A percentile compares a stretch with the other conserved stretches of the same genome.
Conservation (phyloP, 495 filamentous ascomycete genomes). For the Entonaema liquescens region DNA sequence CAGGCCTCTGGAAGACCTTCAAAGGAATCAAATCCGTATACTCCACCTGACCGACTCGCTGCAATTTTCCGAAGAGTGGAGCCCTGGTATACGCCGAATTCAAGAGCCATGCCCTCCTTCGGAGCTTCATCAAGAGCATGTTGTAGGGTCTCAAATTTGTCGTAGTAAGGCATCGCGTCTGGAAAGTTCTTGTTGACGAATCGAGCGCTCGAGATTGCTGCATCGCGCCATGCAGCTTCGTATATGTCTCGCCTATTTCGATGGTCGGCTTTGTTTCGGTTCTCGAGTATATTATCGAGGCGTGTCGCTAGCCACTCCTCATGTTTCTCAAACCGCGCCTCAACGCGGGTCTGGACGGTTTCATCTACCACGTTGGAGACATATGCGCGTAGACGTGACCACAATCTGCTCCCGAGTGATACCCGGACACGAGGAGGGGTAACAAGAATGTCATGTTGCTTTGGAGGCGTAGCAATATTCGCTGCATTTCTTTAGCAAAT, state of each 20-base stretch:
- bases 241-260: conserved; percentile 2
- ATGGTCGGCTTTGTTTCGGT: background rate
- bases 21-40: background rate
- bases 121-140: background rate
- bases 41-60: background rate
- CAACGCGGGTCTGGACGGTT: background rate
- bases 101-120: background rate
- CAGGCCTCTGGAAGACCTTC: background rate
- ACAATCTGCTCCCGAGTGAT: background rate
- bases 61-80: background rate
- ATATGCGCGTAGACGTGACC: background rate
- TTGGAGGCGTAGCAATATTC: background rate
- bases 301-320: background rate
- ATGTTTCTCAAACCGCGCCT: background rate
- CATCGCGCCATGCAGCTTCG: background rate
- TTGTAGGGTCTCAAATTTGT: background rate
- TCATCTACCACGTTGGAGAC: background rate
- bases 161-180: background rate
- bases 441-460: background rate
- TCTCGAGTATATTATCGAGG: background rate
- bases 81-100: background rate
- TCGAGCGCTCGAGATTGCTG: background rate
- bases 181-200: background rate
- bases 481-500: background rate
- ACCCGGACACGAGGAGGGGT: background rate